These are phyloP conservation scores for Aspergillus carbonarius DNA, from an alignment of 2,329 filamentous ascomycete genomes.

Conservation along the genomic window DNA sequence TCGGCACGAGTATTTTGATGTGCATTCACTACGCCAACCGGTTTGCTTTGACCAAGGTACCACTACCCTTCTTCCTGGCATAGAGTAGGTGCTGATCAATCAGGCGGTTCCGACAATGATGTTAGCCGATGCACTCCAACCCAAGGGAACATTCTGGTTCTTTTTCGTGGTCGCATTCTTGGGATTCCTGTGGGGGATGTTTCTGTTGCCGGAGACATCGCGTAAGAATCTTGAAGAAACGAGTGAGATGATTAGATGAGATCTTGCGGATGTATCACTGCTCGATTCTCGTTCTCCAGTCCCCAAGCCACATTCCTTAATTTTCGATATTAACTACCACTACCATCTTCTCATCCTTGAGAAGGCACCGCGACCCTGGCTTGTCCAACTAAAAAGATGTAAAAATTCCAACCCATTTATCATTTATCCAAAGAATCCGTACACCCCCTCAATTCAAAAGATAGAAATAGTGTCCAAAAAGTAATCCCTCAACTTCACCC, in stretches of 20 bases:
- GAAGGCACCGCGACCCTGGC: too few relatives aligned
- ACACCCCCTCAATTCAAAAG: too few relatives aligned
- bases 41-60: conserved; percentile 34
- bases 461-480: too few relatives aligned
- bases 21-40: conserved; percentile 44
- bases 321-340: too few relatives aligned
- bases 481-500: too few relatives aligned
- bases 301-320: too few relatives aligned
- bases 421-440: too few relatives aligned
- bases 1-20: conserved; percentile 46
- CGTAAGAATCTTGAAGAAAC: conserved; percentile 46
- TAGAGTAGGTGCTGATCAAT: not conserved
- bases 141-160: conserved; percentile 71
- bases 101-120: conserved; percentile 21
- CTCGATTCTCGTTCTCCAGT: too few relatives aligned
- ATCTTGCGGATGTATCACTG: too few relatives aligned
- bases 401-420: too few relatives aligned
- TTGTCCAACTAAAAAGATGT: too few relatives aligned
- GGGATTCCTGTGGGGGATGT: conserved; percentile 66
- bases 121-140: conserved; percentile 38
- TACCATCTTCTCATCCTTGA: too few relatives aligned
- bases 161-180: conserved; percentile 67
- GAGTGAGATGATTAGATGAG: conserved; percentile 7
- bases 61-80: conserved; percentile 37
- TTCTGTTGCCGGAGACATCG: conserved; percentile 69